Percentiles rank a stretch among this genome's conserved stretches.
Evolutionary conservation across 805 yeast genomes (phyloP).

Genomic region (Zygoascus bituminiphila): DNA sequence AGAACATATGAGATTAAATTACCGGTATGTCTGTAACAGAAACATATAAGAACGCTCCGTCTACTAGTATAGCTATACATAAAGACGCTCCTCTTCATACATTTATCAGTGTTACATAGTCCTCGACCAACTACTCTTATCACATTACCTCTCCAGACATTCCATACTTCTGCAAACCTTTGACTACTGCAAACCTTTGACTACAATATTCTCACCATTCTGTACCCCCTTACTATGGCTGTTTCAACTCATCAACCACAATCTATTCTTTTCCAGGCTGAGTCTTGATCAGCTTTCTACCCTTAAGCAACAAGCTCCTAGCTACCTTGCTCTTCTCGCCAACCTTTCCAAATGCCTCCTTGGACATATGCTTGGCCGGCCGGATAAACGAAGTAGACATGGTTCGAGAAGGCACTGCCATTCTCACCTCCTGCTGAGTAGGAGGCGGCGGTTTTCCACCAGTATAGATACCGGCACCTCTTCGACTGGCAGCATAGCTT

Average conservation of each 20-base stretch:
- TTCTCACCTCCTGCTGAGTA: slow-evolving; percentile 10
- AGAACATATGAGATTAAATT: too few species aligned
- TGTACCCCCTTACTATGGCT: background rate
- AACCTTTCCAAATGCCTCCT: slow-evolving; percentile 20
- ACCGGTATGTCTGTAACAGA: background rate
- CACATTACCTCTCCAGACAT: too few species aligned
- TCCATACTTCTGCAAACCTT: too few species aligned
- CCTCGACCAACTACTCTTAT: too few species aligned
- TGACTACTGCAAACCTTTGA: too few species aligned
- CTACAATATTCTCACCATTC: background rate
- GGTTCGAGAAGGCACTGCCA: slow-evolving; percentile 15
- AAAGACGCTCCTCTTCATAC: too few species aligned
- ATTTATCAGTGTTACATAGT: too few species aligned
- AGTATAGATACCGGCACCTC: slow-evolving; percentile 15
- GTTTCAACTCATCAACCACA: background rate
- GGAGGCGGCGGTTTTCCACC: slow-evolving; percentile 26
- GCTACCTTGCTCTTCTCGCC: slow-evolving; percentile 29
- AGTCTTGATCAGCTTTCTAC: slow-evolving; percentile 19
- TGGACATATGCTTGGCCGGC: slow-evolving; percentile 19
- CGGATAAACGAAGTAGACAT: slow-evolving; percentile 18
- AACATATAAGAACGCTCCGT: background rate
- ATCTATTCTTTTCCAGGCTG: slow-evolving; percentile 4
- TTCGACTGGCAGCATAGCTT: slow-evolving; percentile 9
- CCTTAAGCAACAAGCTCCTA: slow-evolving; percentile 28
- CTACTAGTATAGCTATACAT: too few species aligned